phyloP scores from a whole-genome alignment of 1,139 yeast species.

The Geotrichum candidum region DNA sequence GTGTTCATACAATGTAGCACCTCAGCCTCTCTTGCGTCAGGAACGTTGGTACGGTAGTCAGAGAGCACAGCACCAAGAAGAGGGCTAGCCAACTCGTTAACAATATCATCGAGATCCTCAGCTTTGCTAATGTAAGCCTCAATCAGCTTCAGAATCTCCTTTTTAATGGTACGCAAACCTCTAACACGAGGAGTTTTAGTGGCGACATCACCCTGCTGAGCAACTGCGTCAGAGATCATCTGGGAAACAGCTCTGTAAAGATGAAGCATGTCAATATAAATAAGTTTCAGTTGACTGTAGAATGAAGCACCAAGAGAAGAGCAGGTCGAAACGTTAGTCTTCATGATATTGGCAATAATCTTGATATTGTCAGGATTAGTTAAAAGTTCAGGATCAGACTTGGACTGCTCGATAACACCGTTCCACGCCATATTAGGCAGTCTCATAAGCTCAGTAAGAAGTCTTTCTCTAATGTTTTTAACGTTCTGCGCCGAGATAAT shows the following conservation, averaged over 20 bases:
- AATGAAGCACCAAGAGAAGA: slow-evolving; percentile 88
- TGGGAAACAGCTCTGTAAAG: slow-evolving; percentile 84
- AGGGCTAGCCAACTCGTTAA: slow-evolving; percentile 75
- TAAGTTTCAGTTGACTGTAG: slow-evolving; percentile 78
- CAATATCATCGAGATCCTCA: slow-evolving; percentile 79
- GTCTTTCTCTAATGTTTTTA: slow-evolving; percentile 58
- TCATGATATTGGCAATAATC: slow-evolving; percentile 85
- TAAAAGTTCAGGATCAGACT: slow-evolving; percentile 73
- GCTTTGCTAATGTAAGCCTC: slow-evolving; percentile 87
- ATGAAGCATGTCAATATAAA: slow-evolving; percentile 84
- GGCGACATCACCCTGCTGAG: slow-evolving; percentile 78
- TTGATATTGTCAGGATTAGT: slow-evolving; percentile 84
- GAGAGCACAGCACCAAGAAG: slow-evolving; percentile 79
- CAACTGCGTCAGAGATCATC: slow-evolving; percentile 80
- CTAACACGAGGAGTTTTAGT: slow-evolving; percentile 94
- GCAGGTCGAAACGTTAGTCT: slow-evolving; percentile 92
- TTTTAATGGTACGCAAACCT: slow-evolving; percentile 91
- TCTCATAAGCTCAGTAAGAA: slow-evolving; percentile 75
- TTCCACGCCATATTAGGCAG: slow-evolving; percentile 94
- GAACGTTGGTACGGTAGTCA: slow-evolving; percentile 82
- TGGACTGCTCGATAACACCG: slow-evolving; percentile 79
- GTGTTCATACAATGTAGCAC: slow-evolving; percentile 93
- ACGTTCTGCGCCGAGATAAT: slow-evolving; percentile 80
- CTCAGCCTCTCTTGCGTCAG: slow-evolving; percentile 97
- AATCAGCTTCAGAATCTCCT: slow-evolving; percentile 82